phyloP scores from a whole-genome alignment of 768 basidiomycete species.

The Phaeolepiota aurea region DNA sequence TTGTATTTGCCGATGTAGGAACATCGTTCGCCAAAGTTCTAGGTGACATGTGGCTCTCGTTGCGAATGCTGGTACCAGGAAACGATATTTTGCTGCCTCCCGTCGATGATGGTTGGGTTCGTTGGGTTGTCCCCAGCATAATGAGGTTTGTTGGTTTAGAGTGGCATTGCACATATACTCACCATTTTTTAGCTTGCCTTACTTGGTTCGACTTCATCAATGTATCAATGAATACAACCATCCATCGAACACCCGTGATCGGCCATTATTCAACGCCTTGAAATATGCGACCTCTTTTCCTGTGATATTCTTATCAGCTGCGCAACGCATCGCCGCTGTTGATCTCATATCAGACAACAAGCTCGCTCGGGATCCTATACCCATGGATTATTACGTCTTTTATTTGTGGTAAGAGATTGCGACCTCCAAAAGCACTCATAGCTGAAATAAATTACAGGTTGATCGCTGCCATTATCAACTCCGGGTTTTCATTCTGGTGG shows the following conservation, averaged over 20 bases:
- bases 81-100: conserved; percentile 67
- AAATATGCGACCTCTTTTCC: conserved; percentile 98
- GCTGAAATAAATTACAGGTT: conserved; percentile 44
- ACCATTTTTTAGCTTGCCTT: conserved; percentile 56
- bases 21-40: conserved; percentile 97
- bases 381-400: conserved; percentile 72
- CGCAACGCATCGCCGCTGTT: conserved; percentile 66
- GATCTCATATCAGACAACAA: conserved; percentile 46
- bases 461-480: conserved; percentile 78
- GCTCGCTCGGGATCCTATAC: too few relatives aligned
- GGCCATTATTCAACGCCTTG: conserved; percentile 82
- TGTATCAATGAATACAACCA: conserved; percentile 79
- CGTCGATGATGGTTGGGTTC: conserved; percentile 48
- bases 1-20: conserved; percentile 90
- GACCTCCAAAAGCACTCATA: background rate
- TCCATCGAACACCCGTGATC: conserved; percentile 52
- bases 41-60: conserved; percentile 87
- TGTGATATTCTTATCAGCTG: conserved; percentile 89
- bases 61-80: conserved; percentile 80
- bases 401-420: conserved; percentile 63
- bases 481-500: conserved; percentile 98
- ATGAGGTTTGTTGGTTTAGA: conserved; percentile 57
- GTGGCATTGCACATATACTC: conserved; percentile 3
- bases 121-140: conserved; percentile 74
- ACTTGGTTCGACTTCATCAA: conserved; percentile 88